Percentiles rank a stretch among this genome's conserved stretches.
Conservation (phyloP, 139 green algal genomes). For the Marvania coccoides region DNA sequence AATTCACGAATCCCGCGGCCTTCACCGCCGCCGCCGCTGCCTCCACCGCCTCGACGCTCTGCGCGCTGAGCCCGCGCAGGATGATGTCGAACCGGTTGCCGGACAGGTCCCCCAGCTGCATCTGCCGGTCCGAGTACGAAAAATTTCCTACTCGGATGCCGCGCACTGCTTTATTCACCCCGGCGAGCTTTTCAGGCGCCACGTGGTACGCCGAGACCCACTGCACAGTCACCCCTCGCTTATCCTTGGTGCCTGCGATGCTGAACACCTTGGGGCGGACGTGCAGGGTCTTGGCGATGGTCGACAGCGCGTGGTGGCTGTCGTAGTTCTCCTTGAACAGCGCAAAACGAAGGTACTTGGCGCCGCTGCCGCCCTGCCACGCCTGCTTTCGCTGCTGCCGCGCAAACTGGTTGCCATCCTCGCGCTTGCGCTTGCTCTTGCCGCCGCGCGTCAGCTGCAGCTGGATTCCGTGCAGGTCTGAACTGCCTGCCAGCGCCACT, state of each 20-base stretch:
- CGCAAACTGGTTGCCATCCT: neutral
- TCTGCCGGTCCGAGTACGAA: conserved; percentile 15
- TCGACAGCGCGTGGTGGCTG: conserved; percentile 35
- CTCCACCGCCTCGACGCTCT: conserved; percentile 24
- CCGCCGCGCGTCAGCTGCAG: neutral
- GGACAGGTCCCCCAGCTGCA: conserved; percentile 63
- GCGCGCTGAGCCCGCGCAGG: conserved; percentile 42
- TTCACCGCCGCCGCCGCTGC: conserved; percentile 39
- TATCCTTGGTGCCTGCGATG: conserved; percentile 91
- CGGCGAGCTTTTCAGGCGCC: conserved; percentile 12
- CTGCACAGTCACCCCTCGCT: conserved; percentile 80
- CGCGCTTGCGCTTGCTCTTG: neutral
- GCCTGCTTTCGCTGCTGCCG: conserved; percentile 11
- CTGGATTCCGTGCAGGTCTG: neutral
- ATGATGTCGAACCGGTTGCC: conserved; percentile 81
- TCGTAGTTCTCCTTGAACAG: conserved; percentile 92
- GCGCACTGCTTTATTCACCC: conserved; percentile 21
- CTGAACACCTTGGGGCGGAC: conserved; percentile 26
- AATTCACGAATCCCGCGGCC: conserved; percentile 83
- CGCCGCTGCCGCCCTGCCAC: conserved; percentile 36
- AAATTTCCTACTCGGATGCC: conserved; percentile 67
- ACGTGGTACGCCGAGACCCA: conserved; percentile 67
- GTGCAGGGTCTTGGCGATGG: conserved; percentile 31
- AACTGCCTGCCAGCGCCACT: neutral
- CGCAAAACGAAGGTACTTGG: conserved; percentile 55